Evolutionary conservation across 495 filamentous ascomycete species (phyloP).

Genomic region (Penicillium parvum): DNA sequence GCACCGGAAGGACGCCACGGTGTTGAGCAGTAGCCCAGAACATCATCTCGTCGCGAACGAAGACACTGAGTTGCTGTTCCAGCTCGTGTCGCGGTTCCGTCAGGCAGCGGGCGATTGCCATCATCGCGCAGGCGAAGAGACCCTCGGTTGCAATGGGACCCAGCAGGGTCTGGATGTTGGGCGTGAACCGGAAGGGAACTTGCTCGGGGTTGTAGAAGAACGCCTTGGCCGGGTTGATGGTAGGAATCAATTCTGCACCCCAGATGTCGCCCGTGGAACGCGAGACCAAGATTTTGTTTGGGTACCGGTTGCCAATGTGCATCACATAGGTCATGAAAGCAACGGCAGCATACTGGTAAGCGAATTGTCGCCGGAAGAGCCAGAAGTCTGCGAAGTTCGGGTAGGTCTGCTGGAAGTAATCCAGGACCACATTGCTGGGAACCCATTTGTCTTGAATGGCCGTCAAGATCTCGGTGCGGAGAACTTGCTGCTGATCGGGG

Average conservation of each 20-base stretch:
- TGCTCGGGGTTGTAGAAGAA: slow-evolving; percentile 92
- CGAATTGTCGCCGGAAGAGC: slow-evolving; percentile 94
- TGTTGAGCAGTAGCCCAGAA: slow-evolving; percentile 91
- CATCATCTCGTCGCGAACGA: slow-evolving; percentile 95
- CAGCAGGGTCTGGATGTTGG: slow-evolving; percentile 92
- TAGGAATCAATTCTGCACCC: slow-evolving; percentile 88
- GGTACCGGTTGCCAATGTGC: slow-evolving; percentile 90
- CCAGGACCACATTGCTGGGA: slow-evolving; percentile 68
- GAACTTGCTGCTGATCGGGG: slow-evolving; percentile 62
- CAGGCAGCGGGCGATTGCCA: slow-evolving; percentile 92
- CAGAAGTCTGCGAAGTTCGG: slow-evolving; percentile 92
- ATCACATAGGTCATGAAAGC: slow-evolving; percentile 99
- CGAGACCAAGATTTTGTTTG: slow-evolving; percentile 89
- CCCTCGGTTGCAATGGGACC: slow-evolving; percentile 93
- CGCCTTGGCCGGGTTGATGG: slow-evolving; percentile 72
- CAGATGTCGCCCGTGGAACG: slow-evolving; percentile 88
- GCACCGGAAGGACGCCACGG: slow-evolving; percentile 59
- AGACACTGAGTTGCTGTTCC: slow-evolving; percentile 86
- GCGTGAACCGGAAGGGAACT: slow-evolving; percentile 94
- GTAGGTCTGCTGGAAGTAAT: slow-evolving; percentile 88
- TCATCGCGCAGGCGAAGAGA: slow-evolving; percentile 84
- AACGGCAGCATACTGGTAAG: slow-evolving; percentile 91
- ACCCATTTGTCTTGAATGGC: slow-evolving; percentile 92
- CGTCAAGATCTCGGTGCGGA: slow-evolving; percentile 77
- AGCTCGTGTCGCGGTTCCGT: slow-evolving; percentile 88